Conservation (phyloP, 1,284 basidiomycete species). For the Ceratobasidium sp. region DNA sequence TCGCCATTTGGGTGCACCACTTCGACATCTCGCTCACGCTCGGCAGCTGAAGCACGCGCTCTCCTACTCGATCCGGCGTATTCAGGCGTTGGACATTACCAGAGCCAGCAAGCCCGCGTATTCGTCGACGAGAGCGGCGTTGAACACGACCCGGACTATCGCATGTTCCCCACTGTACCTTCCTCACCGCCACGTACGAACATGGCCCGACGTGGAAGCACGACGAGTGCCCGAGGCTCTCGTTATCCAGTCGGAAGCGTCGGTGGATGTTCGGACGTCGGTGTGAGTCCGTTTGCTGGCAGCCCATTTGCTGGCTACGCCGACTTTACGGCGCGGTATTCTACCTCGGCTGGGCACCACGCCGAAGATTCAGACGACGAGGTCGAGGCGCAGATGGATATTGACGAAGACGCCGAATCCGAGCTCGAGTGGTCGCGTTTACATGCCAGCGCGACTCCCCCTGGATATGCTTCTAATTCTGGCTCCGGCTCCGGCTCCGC, state of each 20-base stretch:
- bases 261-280: not conserved
- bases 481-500: not conserved
- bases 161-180: conserved; percentile 21
- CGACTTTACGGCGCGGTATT: conserved; percentile 24
- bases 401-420: conserved; percentile 38
- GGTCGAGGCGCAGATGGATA: conserved; percentile 26
- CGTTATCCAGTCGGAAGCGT: not conserved
- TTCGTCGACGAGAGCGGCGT: conserved; percentile 36
- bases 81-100: conserved; percentile 18
- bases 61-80: conserved; percentile 40
- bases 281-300: conserved; percentile 37
- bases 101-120: conserved; percentile 15
- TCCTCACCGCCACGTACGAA: conserved; percentile 15
- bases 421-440: conserved; percentile 35
- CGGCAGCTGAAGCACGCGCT: conserved; percentile 41
- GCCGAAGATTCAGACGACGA: conserved; percentile 17
- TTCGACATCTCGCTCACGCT: conserved; percentile 29
- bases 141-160: conserved; percentile 39
- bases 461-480: conserved; percentile 19
- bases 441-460: conserved; percentile 32
- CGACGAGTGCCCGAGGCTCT: conserved; percentile 18
- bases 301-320: conserved; percentile 38
- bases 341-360: not conserved
- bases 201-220: conserved; percentile 23
- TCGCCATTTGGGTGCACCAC: conserved; percentile 16